A percentile compares a stretch with the other conserved stretches of the same genome.
Evolutionary conservation across 257 asterid species (phyloP).

Genomic region (Gentiana dahurica): DNA sequence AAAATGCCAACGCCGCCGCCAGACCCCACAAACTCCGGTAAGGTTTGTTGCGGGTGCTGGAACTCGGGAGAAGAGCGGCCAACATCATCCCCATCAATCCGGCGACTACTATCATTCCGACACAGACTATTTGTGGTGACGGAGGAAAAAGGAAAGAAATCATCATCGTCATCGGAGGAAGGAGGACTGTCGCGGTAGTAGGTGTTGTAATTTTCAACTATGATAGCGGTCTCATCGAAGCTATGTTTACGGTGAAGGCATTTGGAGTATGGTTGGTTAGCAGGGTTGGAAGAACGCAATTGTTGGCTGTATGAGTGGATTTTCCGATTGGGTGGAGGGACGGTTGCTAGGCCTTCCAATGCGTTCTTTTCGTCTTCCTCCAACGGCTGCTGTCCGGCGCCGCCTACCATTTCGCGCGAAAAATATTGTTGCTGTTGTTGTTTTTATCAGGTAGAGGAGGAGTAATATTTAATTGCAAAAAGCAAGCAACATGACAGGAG

Average conservation of each 20-base stretch:
- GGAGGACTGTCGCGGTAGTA: constrained; percentile 7
- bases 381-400: constrained; percentile 11
- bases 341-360: constrained; percentile 17
- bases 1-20: constrained; percentile 56
- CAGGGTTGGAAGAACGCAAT: constrained; percentile 30
- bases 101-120: not conserved
- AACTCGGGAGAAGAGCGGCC: constrained; percentile 5
- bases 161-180: constrained; percentile 31
- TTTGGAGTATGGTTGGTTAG: constrained; percentile 25
- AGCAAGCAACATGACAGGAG: no score
- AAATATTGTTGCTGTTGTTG: no score
- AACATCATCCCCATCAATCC: not conserved
- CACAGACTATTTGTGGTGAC: not conserved
- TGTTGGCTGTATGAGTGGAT: constrained; percentile 39
- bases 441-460: no score
- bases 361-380: constrained; percentile 28
- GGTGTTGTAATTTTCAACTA: constrained; percentile 8
- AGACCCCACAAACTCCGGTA: constrained; percentile 51
- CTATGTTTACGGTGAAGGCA: constrained; percentile 28
- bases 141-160: constrained; percentile 50
- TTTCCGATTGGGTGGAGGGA: constrained; percentile 26
- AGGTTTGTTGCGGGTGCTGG: constrained; percentile 23
- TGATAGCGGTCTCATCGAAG: constrained; percentile 27
- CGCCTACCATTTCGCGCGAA: no score
- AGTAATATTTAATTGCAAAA: no score